Base-by-base conservation (phyloP, 2,329 filamentous ascomycete species). In the Cordyceps cicadae region DNA sequence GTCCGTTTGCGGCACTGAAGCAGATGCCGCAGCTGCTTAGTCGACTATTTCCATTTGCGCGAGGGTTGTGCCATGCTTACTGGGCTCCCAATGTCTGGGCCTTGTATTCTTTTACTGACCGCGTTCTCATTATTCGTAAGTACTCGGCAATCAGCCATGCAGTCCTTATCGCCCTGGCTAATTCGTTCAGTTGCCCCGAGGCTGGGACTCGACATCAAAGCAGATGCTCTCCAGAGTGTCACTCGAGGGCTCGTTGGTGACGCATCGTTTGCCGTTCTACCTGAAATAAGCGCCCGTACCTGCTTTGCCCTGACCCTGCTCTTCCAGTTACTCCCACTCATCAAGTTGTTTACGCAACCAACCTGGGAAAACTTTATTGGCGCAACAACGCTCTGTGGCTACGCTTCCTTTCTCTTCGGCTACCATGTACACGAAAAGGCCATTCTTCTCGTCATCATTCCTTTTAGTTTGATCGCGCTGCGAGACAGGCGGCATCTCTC, bases 391-490 rank as follows among this genome's bases (percentile, higher is more conserved):
- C 84, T 97, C 17, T 97, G 94, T 70, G 94, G 90, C 62, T 99
- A 97, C 70, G 89, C 93, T 0, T 97, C 93, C 0, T 99, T 99
- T 76, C 81, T 99, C 11, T 97, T 97, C 67, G 93, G 94, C 61
- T 99, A 93, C 92, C 94, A 99, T 70, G 94, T 99, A 9, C 94
- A 99, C 69, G 94, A 99, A 71, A 99, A 99, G 75, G 94, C 94
- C 1, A 89, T 99, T 61, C 82, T 99, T 24, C 83, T 97, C 21
- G 88, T 97, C 70, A 92, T 99, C 66, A 89, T 97, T 54, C 94
- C 94, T 0, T 97, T 97, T 78, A 95, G 90, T 67, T 82, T 99
- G 63, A 87, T 97, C 63, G 92, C 93, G 0, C 83, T 97, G 56
- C 89, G 88, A 71, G 92, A 97, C 72, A 85, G 94, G 56, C 87